phyloP scores from a whole-genome alignment of 768 basidiomycete genomes.

The Plicaturopsis crispa region DNA sequence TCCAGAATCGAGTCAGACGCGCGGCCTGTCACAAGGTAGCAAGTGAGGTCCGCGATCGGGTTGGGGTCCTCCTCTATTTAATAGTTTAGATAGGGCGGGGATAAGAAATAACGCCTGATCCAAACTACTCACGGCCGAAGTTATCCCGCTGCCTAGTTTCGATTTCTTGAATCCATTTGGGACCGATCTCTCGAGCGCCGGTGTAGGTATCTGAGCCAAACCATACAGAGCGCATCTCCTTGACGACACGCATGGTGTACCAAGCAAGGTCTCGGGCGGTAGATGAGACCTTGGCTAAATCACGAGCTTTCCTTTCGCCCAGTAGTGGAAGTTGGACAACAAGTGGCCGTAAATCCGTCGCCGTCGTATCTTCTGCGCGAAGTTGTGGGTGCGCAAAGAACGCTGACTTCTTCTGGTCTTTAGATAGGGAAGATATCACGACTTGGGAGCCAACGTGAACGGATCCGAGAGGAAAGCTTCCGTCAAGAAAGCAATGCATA shows the following conservation, averaged over 20 bases:
- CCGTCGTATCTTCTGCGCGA: slow-evolving; percentile 15
- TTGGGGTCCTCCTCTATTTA: slow-evolving; percentile 49
- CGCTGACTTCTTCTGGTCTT: slow-evolving; percentile 40
- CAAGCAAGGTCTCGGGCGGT: slow-evolving; percentile 62
- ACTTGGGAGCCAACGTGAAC: slow-evolving; percentile 29
- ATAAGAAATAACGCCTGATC: too few species aligned
- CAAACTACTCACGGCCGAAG: slow-evolving; percentile 51
- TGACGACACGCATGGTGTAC: slow-evolving; percentile 63
- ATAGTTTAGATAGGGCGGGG: slow-evolving; percentile 11
- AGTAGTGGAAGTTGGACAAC: slow-evolving; percentile 52
- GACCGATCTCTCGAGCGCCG: slow-evolving; percentile 68
- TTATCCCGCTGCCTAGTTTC: slow-evolving; percentile 59
- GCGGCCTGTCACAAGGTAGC: slow-evolving; percentile 62
- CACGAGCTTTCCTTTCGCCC: slow-evolving; percentile 45
- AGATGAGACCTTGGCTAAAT: slow-evolving; percentile 65
- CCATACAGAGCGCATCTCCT: slow-evolving; percentile 71
- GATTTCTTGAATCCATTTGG: slow-evolving; percentile 62
- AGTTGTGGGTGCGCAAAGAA: slow-evolving; percentile 42
- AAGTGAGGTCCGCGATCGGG: slow-evolving; percentile 65
- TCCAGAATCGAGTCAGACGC: slow-evolving; percentile 65
- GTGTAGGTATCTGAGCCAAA: slow-evolving; percentile 57
- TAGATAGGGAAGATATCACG: slow-evolving; percentile 13
- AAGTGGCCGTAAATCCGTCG: slow-evolving; percentile 32
- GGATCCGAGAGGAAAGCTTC: slow-evolving; percentile 63
- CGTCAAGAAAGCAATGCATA: slow-evolving; percentile 66